These are phyloP conservation scores for Lichtheimia ornata DNA, from an alignment of 371 early-diverging fungal genomes.

Conservation along the genomic window DNA sequence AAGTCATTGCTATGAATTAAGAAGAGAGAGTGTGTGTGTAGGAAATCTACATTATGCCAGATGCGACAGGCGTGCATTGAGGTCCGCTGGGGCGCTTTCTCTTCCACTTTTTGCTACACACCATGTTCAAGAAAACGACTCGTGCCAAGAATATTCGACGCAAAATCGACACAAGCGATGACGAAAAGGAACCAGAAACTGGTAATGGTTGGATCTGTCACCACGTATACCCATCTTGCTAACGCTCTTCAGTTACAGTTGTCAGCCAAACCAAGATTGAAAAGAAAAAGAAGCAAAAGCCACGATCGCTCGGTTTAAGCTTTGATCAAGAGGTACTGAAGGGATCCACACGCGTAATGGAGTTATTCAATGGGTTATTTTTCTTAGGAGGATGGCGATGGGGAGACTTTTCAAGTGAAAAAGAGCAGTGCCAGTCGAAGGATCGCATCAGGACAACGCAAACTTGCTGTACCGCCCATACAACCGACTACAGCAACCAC, in stretches of 20 bases:
- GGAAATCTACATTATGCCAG: too few species aligned
- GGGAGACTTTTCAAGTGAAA: constrained; percentile 34
- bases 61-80: too few species aligned
- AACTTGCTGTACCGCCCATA: too few species aligned
- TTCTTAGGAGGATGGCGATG: constrained; percentile 27
- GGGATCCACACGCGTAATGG: not conserved
- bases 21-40: too few species aligned
- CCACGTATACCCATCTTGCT: not conserved
- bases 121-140: constrained; percentile 45
- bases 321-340: constrained; percentile 30
- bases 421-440: constrained; percentile 33
- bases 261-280: constrained; percentile 25
- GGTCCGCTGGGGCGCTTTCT: not conserved
- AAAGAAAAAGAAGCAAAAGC: constrained; percentile 38
- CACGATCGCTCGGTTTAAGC: constrained; percentile 30
- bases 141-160: constrained; percentile 46
- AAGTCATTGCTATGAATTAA: too few species aligned
- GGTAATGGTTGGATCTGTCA: too few species aligned
- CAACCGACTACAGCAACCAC: too few species aligned
- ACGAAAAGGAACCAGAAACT: constrained; percentile 19
- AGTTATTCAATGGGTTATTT: not conserved
- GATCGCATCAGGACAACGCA: constrained; percentile 9
- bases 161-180: constrained; percentile 36
- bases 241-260: constrained; percentile 6
- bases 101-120: constrained; percentile 3